Conservation (phyloP, 331 rosid species). For the Arachis monticola region DNA sequence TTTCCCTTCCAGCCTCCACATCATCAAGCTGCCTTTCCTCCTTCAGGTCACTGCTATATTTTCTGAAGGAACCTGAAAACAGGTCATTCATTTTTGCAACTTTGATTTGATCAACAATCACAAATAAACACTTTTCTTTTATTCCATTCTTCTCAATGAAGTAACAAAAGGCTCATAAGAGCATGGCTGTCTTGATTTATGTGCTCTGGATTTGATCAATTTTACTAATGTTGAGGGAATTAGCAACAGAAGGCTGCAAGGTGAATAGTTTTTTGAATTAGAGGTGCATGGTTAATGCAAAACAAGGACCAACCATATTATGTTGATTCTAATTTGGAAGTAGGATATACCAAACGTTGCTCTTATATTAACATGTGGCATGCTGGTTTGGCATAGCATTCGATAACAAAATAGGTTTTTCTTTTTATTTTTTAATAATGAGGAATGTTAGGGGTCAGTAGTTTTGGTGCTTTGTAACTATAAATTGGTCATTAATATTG, state of each 20-base stretch:
- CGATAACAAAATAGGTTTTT: too few relatives aligned
- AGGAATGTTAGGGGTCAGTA: too few relatives aligned
- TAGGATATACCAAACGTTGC: conserved; percentile 38
- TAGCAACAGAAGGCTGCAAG: conserved; percentile 39
- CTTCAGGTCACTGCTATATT: conserved; percentile 63
- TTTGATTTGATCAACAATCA: conserved; percentile 26
- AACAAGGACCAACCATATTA: conserved; percentile 54
- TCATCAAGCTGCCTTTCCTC: conserved; percentile 59
- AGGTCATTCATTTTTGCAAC: conserved; percentile 75
- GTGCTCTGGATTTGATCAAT: conserved; percentile 33
- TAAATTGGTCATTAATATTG: too few relatives aligned
- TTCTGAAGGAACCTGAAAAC: conserved; percentile 76
- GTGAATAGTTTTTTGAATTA: conserved; percentile 33
- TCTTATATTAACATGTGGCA: conserved; percentile 50
- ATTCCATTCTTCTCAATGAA: neutral
- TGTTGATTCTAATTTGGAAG: conserved; percentile 41
- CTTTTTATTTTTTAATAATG: too few relatives aligned
- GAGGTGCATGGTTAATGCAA: conserved; percentile 50
- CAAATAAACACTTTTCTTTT: neutral
- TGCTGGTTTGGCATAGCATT: conserved; percentile 22
- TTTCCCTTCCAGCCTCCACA: conserved; percentile 75
- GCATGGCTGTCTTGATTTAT: conserved; percentile 25
- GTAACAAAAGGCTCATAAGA: conserved; percentile 21
- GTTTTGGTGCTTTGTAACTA: too few relatives aligned
- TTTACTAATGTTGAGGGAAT: conserved; percentile 50